These are phyloP conservation scores for Botryotinia globosa DNA, from an alignment of 2,329 filamentous ascomycete species.

Conservation along the genomic window DNA sequence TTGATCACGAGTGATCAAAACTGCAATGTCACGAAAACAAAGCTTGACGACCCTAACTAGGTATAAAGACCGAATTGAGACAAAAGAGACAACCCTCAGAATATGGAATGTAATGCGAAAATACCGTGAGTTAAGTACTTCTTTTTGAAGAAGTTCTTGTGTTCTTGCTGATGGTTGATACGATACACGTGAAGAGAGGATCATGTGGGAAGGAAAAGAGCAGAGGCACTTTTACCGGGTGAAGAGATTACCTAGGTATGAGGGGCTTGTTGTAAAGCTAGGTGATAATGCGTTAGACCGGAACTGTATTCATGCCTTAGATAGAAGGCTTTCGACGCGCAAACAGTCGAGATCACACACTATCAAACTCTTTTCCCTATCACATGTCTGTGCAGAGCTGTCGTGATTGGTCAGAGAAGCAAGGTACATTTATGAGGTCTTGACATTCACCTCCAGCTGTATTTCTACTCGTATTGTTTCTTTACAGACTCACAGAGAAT, in stretches of 20 bases:
- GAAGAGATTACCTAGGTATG: conserved; percentile 11
- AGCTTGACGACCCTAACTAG: background rate
- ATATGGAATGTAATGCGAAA: background rate
- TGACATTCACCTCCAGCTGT: background rate
- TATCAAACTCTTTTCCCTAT: background rate
- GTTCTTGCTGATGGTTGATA: conserved; percentile 2
- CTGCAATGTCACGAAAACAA: conserved; percentile 10
- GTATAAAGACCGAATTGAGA: background rate
- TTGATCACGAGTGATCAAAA: conserved; percentile 9
- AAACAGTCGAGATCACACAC: background rate
- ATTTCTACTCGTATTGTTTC: background rate
- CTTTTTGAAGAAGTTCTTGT: background rate
- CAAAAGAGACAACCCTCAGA: conserved; percentile 4
- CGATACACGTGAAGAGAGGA: conserved; percentile 8
- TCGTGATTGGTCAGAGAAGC: background rate
- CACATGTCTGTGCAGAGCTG: background rate
- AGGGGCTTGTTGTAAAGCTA: background rate
- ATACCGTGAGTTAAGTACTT: background rate
- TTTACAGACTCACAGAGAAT: background rate
- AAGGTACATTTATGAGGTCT: background rate
- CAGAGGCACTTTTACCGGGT: background rate
- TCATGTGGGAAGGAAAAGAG: conserved; percentile 10
- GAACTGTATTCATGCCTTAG: background rate
- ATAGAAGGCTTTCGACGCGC: background rate
- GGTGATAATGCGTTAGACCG: background rate